Evolutionary conservation across 2,329 filamentous ascomycete species (phyloP).

Genomic region (Fonsecaea monophora): DNA sequence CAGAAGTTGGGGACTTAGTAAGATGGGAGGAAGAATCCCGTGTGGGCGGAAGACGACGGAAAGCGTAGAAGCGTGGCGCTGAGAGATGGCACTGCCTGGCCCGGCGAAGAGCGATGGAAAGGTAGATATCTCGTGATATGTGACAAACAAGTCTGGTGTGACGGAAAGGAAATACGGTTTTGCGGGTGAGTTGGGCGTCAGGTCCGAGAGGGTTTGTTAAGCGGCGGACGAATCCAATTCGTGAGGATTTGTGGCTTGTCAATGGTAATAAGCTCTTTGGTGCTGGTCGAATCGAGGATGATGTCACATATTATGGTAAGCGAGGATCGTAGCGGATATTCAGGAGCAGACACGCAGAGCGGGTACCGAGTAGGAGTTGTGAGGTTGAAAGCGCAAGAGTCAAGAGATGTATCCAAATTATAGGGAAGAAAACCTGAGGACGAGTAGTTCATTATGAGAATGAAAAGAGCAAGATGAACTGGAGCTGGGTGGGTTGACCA

Average conservation of each 20-base stretch:
- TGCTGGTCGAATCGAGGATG: background rate
- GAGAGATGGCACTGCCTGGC: background rate
- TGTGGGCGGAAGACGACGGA: conserved; percentile 14
- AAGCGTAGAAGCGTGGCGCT: background rate
- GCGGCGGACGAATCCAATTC: background rate
- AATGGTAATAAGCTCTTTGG: background rate
- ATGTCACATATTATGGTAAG: background rate
- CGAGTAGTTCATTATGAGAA: background rate
- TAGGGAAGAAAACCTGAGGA: background rate
- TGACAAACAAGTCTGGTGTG: conserved; percentile 5
- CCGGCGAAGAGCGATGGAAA: background rate
- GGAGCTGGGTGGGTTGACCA: background rate
- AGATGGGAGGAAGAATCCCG: background rate
- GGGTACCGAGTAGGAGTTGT: too few species aligned
- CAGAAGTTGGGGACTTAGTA: background rate
- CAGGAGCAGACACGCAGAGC: background rate
- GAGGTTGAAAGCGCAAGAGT: too few species aligned
- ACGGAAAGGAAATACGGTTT: background rate
- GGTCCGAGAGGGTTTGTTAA: background rate
- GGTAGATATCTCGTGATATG: conserved; percentile 11
- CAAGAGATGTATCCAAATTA: background rate
- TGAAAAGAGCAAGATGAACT: background rate
- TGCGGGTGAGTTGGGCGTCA: background rate
- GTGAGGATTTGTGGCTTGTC: conserved; percentile 5
- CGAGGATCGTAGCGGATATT: background rate